Percentiles rank a stretch among this genome's conserved stretches.
These are phyloP conservation scores for Luffa aegyptiaca DNA, from an alignment of 306 rosid genomes.

Conservation along the genomic window DNA sequence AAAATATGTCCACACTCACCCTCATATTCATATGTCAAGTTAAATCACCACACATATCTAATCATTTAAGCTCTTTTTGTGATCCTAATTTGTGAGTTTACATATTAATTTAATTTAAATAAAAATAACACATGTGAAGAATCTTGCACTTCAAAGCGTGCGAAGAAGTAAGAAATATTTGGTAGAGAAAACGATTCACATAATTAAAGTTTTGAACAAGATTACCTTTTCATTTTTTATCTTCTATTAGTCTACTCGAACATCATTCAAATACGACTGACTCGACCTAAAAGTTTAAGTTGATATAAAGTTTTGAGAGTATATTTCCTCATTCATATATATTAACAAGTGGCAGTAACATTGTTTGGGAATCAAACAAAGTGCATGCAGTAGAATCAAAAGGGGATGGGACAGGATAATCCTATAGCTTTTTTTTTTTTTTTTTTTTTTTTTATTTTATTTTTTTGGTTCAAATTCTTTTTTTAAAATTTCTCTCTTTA, in stretches of 20 bases:
- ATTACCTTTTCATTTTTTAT: neutral
- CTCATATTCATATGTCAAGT: neutral
- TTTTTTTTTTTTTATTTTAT: too few relatives aligned
- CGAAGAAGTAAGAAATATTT: too few relatives aligned
- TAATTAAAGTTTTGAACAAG: neutral
- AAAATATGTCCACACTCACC: neutral
- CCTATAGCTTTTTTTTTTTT: neutral
- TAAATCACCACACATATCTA: neutral
- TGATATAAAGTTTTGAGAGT: neutral
- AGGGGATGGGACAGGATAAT: conserved; percentile 11
- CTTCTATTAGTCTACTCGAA: neutral
- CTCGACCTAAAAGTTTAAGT: neutral
- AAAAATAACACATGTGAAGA: too few relatives aligned
- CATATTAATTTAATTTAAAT: too few relatives aligned
- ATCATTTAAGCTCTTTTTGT: too few relatives aligned
- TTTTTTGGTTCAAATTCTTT: neutral
- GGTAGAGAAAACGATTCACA: neutral
- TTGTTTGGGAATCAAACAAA: conserved; percentile 4
- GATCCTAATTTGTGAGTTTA: too few relatives aligned
- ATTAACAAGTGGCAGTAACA: neutral
- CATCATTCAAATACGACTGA: neutral
- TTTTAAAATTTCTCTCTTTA: neutral
- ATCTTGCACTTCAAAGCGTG: too few relatives aligned
- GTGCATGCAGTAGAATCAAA: conserved; percentile 5
- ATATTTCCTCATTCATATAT: neutral